Evolutionary conservation across 2,329 filamentous ascomycete species (phyloP), one percentile per base, ranked within the genome.

Genomic region (Hymenoscyphus albidus): DNA sequence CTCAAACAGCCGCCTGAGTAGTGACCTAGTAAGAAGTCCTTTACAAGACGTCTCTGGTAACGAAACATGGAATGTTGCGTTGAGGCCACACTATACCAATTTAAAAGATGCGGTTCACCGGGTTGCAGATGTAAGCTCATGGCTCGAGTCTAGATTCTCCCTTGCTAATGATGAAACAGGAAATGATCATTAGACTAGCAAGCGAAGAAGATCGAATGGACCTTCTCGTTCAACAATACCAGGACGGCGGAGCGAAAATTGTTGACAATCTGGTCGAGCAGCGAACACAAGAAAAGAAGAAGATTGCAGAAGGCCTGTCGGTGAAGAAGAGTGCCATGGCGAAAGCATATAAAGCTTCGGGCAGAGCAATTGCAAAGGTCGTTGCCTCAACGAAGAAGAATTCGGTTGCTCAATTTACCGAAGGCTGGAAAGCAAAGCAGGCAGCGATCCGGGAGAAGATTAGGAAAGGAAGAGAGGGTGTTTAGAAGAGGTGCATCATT

Each of bases 121-220:
- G n/a, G 69, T 76, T 64, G 72, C 69, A n/a, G 68, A 73, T 68
- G 74, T 74, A 69, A 71, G 72, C 22, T 39, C 35, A 51, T 68
- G 7, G 31, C 16, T 39, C n/a, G 18, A 35, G 35, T 14, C 35
- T 6, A 42, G 6, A 22, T 40, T 40, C 5, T 32, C 61, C 12
- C 1, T 51, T 58, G 32, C 71, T 75, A 63, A 75, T 51, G 60
- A 13, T n/a, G 12, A 27, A 27, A 6, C 35, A 76, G 74, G 72
- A 74, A 54, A 62, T 75, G 48, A 69, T 75, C 18, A 69, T 73
- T 35, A 65, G 70, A 32, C 62, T 76, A 12, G 57, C 68, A 3
- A 59, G 68, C 5, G 70, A 74, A 63, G 74, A 76, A 61, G 71
- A 74, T 61, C 67, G 63, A 7, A 71, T 75, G 62, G 68, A 60